Evolutionary conservation across 176 grass and related monocot species (phyloP), one percentile per base, ranked within the genome.

Genomic region (Eremochloa ophiuroides): DNA sequence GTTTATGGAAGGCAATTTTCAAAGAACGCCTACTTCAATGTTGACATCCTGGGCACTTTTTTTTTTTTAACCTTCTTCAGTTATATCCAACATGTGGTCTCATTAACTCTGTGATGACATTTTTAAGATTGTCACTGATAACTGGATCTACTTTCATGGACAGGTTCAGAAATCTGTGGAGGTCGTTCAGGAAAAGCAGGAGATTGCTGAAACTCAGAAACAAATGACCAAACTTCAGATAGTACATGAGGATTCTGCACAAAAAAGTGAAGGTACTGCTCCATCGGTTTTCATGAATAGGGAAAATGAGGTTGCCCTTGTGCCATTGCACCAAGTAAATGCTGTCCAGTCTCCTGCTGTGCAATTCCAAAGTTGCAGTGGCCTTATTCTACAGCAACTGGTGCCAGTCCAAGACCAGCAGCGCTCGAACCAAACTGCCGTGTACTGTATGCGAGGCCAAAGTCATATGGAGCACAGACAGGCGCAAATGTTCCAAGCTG

Each of bases 101-200:
- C 20, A 25, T 43, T 46, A 34, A 33, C 7, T 53, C 26, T 77
- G 18, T 55, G 8, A 73, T 85, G 4, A 20, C 74, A 22, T 46
- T 78, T 28, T 31, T 62, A 37, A 53, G 10, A 38, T 33, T 30
- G 43, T 28, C 22, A 61, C 65, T 50, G 14, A 71, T 78, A 67
- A 64, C 2, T 15, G 23, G 7, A 7, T 12, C 16, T 86, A 75
- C 30, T 75, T 94, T 77, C 15, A 11, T 76, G 43, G 29, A 58
- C 92, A 99, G 93, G 87, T 99, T 71, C 91, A 91, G 74, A 91
- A 90, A 83, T 92, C 82, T 55, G 85, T 99, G 55, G 91, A 94
- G 47, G 83, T 93, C 16, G 56, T 99, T 66, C 90, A 94, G 83
- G 91, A 99, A 62, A 93, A 90, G 68, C 97, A 99, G 69, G 97